Evolutionary conservation across 2,329 filamentous ascomycete species (phyloP), one percentile per base, ranked within the genome.

Genomic region (Zymoseptoria passerinii): DNA sequence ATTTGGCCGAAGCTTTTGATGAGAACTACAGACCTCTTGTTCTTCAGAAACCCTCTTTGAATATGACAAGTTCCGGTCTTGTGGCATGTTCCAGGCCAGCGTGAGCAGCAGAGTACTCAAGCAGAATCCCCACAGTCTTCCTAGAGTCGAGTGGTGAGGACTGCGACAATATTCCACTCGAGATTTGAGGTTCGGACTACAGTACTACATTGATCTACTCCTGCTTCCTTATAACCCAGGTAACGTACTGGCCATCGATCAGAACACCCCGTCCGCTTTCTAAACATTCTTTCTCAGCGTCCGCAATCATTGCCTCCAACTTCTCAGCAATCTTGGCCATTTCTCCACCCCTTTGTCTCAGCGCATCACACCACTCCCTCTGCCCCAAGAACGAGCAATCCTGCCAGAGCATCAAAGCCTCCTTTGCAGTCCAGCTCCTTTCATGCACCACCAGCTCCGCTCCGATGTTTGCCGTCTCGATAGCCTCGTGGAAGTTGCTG

Each of bases 341-440:
- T 10, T 52, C 50, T 1, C 28, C 13, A 7, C 54, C 63, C n/a
- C 53, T 58, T 3, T 28, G 49, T 29, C 60, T 57, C 54, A 63
- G 10, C 28, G 57, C 59, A 48, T 58, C 57, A 52, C 53, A 50
- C 48, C 56, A 63, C 53, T 65, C 63, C 9, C 59, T 53, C 20
- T 57, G 51, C n/a, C 53, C 60, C 19, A 64, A 28, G 16, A 63
- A 63, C n/a, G 55, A 61, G 13, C 55, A 58, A 18, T 65, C 63
- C 55, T 65, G 61, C 57, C 62, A 61, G 8, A 64, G 28, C 5
- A 57, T 49, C 3, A 59, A 28, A 35, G 51, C 55, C 20, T 58
- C 53, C 19, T 56, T 57, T 5, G 48, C 23, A n/a, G 62, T 62
- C 58, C 59, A 58, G 13, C 40, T 28, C 18, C 50, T 58, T 27